Evolutionary conservation across 176 grass and related monocot species (phyloP), one percentile per base, ranked within the genome.

Genomic region (Juncus inflexus): DNA sequence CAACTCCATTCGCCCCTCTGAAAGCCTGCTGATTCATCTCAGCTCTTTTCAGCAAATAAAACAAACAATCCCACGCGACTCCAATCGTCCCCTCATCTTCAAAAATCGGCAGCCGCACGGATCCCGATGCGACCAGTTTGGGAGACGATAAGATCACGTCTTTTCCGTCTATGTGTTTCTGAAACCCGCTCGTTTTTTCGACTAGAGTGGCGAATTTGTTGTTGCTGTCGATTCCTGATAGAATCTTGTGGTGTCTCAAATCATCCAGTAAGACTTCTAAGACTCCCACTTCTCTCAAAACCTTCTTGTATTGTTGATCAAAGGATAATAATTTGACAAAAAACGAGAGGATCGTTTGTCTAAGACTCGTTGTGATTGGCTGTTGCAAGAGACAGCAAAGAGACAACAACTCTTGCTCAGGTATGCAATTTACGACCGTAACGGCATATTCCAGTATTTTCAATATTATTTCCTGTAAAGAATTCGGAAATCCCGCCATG

Each of bases 371-470:
- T 50, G 78, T 80, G 79, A 99, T 94, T 59, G 95, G 95, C 75
- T 99, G 95, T 73, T 94, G 95, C 65, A 99, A 86, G 75, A 99
- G 76, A 77, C 95, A 99, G 72, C 95, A 99, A 45, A 99, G 86
- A 72, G 95, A 99, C 63, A 99, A 64, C 65, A 99, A 60, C 59
- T 99, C 95, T 67, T 99, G 95, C 73, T 99, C 95, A 11, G 95
- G 95, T 73, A 88, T 85, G 50, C 95, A 99, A 67, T 99, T 99
- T 40, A 99, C 85, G 73, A 94, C 95, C 63, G 95, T 99, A 45
- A 99, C 95, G 45, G 89, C 86, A 78, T 99, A 99, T 69, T 99
- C 95, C 60, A 99, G 76, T 73, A 99, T 99, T 86, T 99, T 99
- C 69, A 99, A 86, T 78, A 99, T 84, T 63, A 94, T 87, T 75